Conservation (phyloP, 2,329 filamentous ascomycete species). For the Apiospora hydei region DNA sequence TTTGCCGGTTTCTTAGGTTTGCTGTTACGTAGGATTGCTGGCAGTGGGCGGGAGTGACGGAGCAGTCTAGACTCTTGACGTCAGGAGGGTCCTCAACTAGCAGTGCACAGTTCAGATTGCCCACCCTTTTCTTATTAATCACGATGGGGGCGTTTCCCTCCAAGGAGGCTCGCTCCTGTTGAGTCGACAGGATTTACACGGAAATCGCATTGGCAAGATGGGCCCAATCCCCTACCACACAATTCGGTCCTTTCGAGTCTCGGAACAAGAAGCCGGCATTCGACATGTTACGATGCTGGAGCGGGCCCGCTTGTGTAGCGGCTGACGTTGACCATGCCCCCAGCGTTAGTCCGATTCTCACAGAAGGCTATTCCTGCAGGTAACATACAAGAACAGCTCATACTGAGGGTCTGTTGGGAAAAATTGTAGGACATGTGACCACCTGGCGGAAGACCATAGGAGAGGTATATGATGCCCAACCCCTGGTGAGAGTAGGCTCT, state of each 20-base stretch:
- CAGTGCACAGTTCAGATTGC: constrained; percentile 6
- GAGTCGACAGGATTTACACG: neutral
- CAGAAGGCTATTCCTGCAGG: neutral
- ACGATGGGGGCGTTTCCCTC: neutral
- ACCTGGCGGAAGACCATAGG: neutral
- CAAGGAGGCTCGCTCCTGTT: neutral
- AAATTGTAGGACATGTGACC: neutral
- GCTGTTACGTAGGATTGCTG: neutral
- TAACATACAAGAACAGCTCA: neutral
- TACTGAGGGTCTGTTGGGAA: neutral
- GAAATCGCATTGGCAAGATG: neutral
- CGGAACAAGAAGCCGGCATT: neutral
- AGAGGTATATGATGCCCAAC: neutral
- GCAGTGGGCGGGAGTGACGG: neutral
- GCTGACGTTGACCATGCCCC: neutral
- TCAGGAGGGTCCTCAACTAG: constrained; percentile 1
- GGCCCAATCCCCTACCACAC: neutral
- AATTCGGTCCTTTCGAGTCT: constrained; percentile 6
- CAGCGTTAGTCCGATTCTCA: neutral
- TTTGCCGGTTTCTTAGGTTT: neutral
- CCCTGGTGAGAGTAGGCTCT: neutral
- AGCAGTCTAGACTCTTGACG: constrained; percentile 12
- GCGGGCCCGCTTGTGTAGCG: constrained; percentile 1
- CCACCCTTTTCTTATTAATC: constrained; percentile 19
- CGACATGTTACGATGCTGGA: neutral